A percentile compares a stretch with the other conserved stretches of the same genome.
Conservation (phyloP, 2,329 filamentous ascomycete species). For the Penicillium capsulatum region DNA sequence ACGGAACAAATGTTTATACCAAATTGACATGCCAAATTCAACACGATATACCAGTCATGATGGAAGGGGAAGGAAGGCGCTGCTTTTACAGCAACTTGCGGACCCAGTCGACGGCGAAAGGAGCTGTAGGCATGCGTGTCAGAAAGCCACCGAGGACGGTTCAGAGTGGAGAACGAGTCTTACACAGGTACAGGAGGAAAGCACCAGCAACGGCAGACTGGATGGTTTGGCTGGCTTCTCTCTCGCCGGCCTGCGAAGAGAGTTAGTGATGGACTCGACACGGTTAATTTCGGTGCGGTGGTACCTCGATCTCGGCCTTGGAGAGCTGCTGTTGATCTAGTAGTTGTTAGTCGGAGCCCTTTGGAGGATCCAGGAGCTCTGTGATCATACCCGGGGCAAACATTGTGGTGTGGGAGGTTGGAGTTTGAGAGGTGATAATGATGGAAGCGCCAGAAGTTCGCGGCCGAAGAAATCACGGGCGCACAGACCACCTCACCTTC, state of each 20-base stretch:
- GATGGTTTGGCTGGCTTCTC: constrained; percentile 52
- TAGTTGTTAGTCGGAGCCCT: constrained; percentile 1
- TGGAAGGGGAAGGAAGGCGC: too few relatives aligned
- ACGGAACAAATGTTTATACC: too few relatives aligned
- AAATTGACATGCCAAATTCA: too few relatives aligned
- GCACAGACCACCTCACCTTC: constrained; percentile 23
- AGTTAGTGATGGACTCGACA: constrained; percentile 8
- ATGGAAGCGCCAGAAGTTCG: constrained; percentile 5
- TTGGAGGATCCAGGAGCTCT: background rate
- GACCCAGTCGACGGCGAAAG: constrained; percentile 49
- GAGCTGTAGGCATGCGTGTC: constrained; percentile 32
- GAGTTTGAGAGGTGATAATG: background rate
- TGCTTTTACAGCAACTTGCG: constrained; percentile 44
- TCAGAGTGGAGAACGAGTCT: constrained; percentile 21
- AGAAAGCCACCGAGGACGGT: background rate
- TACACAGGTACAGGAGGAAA: constrained; percentile 60
- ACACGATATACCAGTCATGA: too few relatives aligned
- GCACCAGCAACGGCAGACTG: constrained; percentile 53
- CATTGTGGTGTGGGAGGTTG: constrained; percentile 20
- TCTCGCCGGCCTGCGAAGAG: constrained; percentile 45
- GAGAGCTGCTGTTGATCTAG: constrained; percentile 44
- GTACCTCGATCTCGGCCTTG: constrained; percentile 45
- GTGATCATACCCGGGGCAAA: constrained; percentile 31
- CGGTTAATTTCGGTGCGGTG: background rate
- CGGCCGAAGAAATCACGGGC: constrained; percentile 24